phyloP scores from a whole-genome alignment of 257 asterid genomes.

The Gardenia jasminoides region DNA sequence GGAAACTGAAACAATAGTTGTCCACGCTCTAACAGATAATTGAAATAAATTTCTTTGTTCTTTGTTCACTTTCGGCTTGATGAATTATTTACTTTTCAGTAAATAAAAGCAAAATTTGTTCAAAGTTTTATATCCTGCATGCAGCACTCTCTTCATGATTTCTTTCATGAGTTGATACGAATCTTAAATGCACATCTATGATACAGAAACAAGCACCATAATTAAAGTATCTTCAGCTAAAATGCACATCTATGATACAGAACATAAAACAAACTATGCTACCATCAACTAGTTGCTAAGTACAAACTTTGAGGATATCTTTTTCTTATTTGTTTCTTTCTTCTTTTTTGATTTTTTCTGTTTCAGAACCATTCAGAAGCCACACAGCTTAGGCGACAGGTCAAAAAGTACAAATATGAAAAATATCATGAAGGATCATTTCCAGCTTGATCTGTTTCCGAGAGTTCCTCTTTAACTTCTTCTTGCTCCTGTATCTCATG shows the following conservation, averaged over 20 bases:
- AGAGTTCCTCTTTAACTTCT: slow-evolving; percentile 33
- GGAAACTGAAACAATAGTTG: no score
- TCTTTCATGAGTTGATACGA: no score
- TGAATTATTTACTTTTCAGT: no score
- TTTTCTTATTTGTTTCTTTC: neutral
- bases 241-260: neutral
- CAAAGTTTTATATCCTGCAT: no score
- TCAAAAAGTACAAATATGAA: neutral
- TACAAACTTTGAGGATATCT: neutral
- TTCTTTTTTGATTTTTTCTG: no score
- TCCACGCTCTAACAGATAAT: no score
- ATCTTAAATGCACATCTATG: neutral
- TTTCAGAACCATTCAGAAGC: neutral
- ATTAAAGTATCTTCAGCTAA: no score
- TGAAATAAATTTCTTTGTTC: no score
- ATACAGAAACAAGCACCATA: neutral
- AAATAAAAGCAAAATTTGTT: no score
- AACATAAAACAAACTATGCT: neutral
- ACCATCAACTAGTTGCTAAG: neutral
- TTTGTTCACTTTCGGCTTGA: no score
- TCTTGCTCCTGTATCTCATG: slow-evolving; percentile 43
- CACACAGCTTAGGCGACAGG: neutral
- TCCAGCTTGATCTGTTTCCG: slow-evolving; percentile 29
- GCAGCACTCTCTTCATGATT: no score
- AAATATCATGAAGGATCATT: slow-evolving; percentile 23